Conservation (phyloP, 176 grass and related monocot species). For the Rhynchospora pubera region DNA sequence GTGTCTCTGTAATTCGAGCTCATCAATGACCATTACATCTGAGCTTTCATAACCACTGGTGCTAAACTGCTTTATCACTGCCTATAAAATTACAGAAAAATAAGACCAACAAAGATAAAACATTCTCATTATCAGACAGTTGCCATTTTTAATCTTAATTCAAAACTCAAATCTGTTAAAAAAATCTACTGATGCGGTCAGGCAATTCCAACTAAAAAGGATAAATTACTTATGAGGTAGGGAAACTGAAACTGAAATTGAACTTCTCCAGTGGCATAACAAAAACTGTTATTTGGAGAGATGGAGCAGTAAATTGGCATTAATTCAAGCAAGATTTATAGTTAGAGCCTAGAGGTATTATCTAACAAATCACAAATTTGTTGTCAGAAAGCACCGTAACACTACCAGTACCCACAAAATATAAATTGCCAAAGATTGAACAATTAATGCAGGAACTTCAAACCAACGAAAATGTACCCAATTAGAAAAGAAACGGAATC, state of each 20-base stretch:
- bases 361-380: neutral
- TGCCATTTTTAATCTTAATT: neutral
- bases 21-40: slow-evolving; percentile 84
- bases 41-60: slow-evolving; percentile 76
- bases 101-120: neutral
- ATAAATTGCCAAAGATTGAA: neutral
- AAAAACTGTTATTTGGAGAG: too few species aligned
- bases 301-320: neutral
- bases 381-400: neutral
- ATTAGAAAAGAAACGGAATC: neutral
- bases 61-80: slow-evolving; percentile 97
- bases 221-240: neutral
- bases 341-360: neutral
- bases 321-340: neutral
- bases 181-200: neutral
- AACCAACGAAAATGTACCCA: neutral
- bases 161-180: neutral
- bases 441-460: neutral
- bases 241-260: neutral
- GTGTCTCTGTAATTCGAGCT: slow-evolving; percentile 86
- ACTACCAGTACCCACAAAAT: neutral
- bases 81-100: slow-evolving; percentile 36
- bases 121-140: neutral
- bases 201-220: neutral
- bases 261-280: too few species aligned